Base-by-base conservation (phyloP, 768 basidiomycete genomes). In the Galerina sulciceps region DNA sequence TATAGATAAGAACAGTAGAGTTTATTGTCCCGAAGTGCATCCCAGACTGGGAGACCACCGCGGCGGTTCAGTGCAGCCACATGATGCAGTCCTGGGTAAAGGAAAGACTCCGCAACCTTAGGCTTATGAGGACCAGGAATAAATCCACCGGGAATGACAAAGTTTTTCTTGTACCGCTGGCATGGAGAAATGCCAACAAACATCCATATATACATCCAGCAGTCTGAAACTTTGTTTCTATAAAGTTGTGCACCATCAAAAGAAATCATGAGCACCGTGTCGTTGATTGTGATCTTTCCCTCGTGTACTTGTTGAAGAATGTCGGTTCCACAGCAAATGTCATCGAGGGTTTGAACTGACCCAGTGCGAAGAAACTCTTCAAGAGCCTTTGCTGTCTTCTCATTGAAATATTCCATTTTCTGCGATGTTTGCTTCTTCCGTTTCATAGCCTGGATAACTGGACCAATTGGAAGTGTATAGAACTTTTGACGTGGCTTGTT, bases 241-340 rank as follows among this genome's bases (percentile, higher is more conserved):
- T 79, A 81, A 0, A 82, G 71, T 57, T 82, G 79, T 0, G 76
- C 76, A 9, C 81, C 75, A 60, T 81, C 78, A 0, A 77, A 57
- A 0, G 76, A 76, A 10, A 77, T 58, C 41, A 72, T 58, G 0
- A 82, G 59, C 0, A 77, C 54, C 0, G 70, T 74, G 52, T 81
- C 75, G 8, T 76, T 61, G 3, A 54, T 26, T 10, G 49, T 52
- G 38, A 81, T 73, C 1, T 62, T 57, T 1, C 52, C 64, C 11
- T 49, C 13, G 10, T 31, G 3, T 5, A 67, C 64, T 31, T 67
- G 62, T 1, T 70, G 46, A 0, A 79, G 62, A 43, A 71, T 76
- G 2, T 72, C 71, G 0, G 10, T 31, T 0, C 79, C 77, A 79
- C 48, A 41, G 65, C 68, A 1, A 14, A 49, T 42, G 9, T 59